Conservation (phyloP, 139 green algal genomes). For the Microglena sp. region DNA sequence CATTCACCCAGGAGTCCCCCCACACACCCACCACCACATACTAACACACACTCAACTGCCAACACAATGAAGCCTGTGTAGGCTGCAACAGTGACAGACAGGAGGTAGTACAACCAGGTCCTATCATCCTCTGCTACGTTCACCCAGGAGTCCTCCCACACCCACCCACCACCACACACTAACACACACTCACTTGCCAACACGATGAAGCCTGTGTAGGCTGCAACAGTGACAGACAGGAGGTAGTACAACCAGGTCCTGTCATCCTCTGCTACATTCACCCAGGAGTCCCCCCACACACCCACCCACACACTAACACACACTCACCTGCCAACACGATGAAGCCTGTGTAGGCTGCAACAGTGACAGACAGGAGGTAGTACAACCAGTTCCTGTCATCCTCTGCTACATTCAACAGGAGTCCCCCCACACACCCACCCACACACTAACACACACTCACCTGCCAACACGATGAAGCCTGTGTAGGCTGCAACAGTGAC, state of each 20-base stretch:
- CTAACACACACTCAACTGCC: slow-evolving; percentile 23
- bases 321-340: slow-evolving; percentile 40
- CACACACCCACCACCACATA: too few species aligned
- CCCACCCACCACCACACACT: too few species aligned
- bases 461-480: slow-evolving; percentile 39
- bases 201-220: slow-evolving; percentile 47
- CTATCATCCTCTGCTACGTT: slow-evolving; percentile 64
- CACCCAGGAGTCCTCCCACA: too few species aligned
- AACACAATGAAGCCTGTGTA: slow-evolving; percentile 53
- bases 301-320: too few species aligned
- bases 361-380: slow-evolving; percentile 68
- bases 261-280: slow-evolving; percentile 67
- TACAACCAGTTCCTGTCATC: slow-evolving; percentile 77
- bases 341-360: slow-evolving; percentile 46
- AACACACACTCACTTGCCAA: slow-evolving; percentile 36
- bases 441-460: too few species aligned
- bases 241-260: slow-evolving; percentile 73
- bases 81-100: slow-evolving; percentile 58
- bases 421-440: too few species aligned
- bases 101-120: slow-evolving; percentile 72
- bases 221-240: slow-evolving; percentile 59
- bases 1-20: slow-evolving; percentile 86
- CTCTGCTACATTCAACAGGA: slow-evolving; percentile 52
- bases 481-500: slow-evolving; percentile 61
- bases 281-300: too few species aligned